Percentiles rank a stretch among this genome's conserved stretches.
phyloP scores from a whole-genome alignment of 805 yeast species.

The Komagataella kurtzmanii region DNA sequence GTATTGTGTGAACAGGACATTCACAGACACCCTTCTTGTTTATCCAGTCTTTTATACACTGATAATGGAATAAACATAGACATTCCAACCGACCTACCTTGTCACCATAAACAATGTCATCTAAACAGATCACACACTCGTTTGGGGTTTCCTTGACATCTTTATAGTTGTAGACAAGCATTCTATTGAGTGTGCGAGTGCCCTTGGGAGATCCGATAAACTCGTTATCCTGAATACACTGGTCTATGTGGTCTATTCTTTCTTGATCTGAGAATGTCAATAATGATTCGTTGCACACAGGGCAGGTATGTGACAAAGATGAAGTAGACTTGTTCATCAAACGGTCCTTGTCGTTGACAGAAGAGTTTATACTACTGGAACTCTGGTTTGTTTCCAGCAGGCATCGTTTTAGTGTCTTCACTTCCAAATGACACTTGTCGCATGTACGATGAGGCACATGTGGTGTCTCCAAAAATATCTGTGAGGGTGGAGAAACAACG shows the following conservation, averaged over 20 bases:
- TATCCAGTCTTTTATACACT: conserved; percentile 88
- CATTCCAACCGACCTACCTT: conserved; percentile 89
- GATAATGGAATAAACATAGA: conserved; percentile 84
- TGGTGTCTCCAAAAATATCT: conserved; percentile 32
- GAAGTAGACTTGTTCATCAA: neutral
- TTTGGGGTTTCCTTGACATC: conserved; percentile 9
- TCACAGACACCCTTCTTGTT: conserved; percentile 71
- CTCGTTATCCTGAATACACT: conserved; percentile 50
- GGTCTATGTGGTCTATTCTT: conserved; percentile 56
- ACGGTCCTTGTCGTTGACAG: neutral
- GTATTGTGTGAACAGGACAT: conserved; percentile 71
- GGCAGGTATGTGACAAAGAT: conserved; percentile 19
- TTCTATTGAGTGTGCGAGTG: conserved; percentile 52
- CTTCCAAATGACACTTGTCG: conserved; percentile 54
- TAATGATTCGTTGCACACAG: conserved; percentile 22
- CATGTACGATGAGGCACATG: conserved; percentile 61
- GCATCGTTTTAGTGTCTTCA: conserved; percentile 33
- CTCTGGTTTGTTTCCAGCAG: conserved; percentile 11
- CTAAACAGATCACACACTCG: conserved; percentile 92
- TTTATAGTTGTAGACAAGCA: conserved; percentile 67
- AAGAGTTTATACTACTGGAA: conserved; percentile 6
- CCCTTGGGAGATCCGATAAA: conserved; percentile 50
- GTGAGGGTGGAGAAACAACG: conserved; percentile 41
- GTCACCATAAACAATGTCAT: conserved; percentile 75
- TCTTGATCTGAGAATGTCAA: conserved; percentile 13